Base-by-base conservation (phyloP, 2,329 filamentous ascomycete species). In the Plenodomus tracheiphilus region DNA sequence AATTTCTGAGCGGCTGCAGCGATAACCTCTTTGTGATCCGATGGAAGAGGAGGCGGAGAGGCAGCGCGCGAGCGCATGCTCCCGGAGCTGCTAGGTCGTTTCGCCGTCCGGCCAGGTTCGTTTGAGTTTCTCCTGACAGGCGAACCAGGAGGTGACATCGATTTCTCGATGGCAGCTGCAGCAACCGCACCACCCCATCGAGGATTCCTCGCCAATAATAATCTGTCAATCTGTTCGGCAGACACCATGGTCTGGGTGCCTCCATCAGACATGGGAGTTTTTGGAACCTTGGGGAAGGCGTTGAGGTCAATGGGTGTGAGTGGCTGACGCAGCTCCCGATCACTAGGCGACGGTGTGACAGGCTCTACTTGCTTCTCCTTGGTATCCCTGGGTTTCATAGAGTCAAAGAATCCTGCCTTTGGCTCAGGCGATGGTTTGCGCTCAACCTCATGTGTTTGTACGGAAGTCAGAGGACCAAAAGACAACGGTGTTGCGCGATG, bases 171-270 rank as follows among this genome's bases (percentile, higher is more conserved):
- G 37, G 54, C 62, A 42, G 66, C 64, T 47, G 64, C 53, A 19
- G 62, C 60, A 20, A 68, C 56, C 7, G 64, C 64, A 13, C 59
- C 57, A 25, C 62, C 64, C 44, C 61, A 47, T 18, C 64, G 59
- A 39, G 61, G 66, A 46, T 54, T 69, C 59, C 83, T 84, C 45
- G 80, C 78, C 57, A 81, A 81, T 47, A 95, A 74, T 64, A 96
- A 79, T 46, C 84, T 81, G 59, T 96, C 91, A 55, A 96, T 90
- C 47, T 88, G 85, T 41, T 88, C 83, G 0, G 89, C 83, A n/a
- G 91, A 95, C 22, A 97, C 78, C 34, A 87, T 80, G 19, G 92
- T 97, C 74, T 97, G 93, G 13, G 88, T 87, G 44, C 86, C 83
- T 58, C 88, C 86, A 62, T 96, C 90, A 17, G 79, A 75, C 52